phyloP scores from a whole-genome alignment of 1,284 basidiomycete genomes.

The Heterobasidion occidentale region DNA sequence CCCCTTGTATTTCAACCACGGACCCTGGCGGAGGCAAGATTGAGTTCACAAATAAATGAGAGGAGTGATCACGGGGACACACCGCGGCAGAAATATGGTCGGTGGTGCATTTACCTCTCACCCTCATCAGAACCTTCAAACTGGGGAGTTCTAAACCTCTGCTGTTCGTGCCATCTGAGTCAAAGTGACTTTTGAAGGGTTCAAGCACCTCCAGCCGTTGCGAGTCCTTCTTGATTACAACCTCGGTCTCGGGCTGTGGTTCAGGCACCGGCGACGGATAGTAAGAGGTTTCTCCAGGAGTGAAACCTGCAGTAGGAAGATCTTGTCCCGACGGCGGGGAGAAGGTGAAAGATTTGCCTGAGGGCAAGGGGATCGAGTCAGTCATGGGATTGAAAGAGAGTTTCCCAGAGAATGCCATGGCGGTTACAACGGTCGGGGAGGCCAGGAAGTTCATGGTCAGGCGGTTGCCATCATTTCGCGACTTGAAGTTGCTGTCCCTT shows the following conservation, averaged over 20 bases:
- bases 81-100: constrained; percentile 96
- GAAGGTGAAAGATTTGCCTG: constrained; percentile 83
- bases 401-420: constrained; percentile 93
- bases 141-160: constrained; percentile 71
- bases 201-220: constrained; percentile 83
- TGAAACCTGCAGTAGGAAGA: constrained; percentile 82
- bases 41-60: neutral
- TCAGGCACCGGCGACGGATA: constrained; percentile 75
- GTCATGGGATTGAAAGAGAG: constrained; percentile 93
- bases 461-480: constrained; percentile 93
- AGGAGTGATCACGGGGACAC: constrained; percentile 15
- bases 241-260: constrained; percentile 71
- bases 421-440: constrained; percentile 95
- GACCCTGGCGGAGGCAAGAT: constrained; percentile 45
- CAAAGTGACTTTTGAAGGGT: constrained; percentile 83
- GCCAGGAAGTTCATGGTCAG: constrained; percentile 98
- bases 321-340: constrained; percentile 78
- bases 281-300: constrained; percentile 71
- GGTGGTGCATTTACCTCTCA: constrained; percentile 97
- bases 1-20: constrained; percentile 98
- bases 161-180: constrained; percentile 35
- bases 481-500: constrained; percentile 77
- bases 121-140: constrained; percentile 82
- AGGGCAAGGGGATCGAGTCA: constrained; percentile 73
- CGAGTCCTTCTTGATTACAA: constrained; percentile 76